Conservation (phyloP, 441 rosid genomes). For the Jatropha multifida region DNA sequence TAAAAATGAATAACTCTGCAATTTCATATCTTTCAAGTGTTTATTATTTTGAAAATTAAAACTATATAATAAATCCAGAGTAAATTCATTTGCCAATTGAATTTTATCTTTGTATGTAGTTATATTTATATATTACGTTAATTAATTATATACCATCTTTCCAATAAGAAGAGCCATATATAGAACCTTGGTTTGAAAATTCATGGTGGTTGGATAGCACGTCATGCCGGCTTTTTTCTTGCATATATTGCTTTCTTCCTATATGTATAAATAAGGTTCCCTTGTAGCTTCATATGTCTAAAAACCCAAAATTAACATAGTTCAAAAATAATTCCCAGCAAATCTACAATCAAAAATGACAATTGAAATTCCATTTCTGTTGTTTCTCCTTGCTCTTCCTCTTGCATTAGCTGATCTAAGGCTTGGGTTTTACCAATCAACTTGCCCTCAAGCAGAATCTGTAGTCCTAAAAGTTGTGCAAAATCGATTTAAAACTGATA, state of each 20-base stretch:
- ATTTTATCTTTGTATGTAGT: no score
- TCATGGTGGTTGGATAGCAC: background rate
- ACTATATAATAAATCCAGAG: no score
- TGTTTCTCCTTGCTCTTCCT: conserved; percentile 36
- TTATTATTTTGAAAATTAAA: no score
- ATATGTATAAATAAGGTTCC: background rate
- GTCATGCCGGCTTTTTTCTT: background rate
- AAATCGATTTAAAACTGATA: conserved; percentile 37
- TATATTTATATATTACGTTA: no score
- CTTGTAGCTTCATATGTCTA: background rate
- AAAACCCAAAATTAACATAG: background rate
- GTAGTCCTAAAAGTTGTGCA: conserved; percentile 41
- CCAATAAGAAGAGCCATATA: background rate
- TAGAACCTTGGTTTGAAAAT: background rate
- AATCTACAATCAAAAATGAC: conserved; percentile 11
- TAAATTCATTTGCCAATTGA: no score
- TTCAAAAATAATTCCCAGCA: background rate
- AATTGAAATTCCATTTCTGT: conserved; percentile 19
- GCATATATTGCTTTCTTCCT: background rate
- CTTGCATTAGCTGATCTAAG: conserved; percentile 42
- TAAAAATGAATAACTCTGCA: no score
- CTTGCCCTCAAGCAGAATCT: conserved; percentile 63
- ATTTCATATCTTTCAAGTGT: no score
- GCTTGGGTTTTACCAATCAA: conserved; percentile 47
- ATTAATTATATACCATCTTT: no score